Base-by-base conservation (phyloP, 768 basidiomycete genomes). In the Filobasidium wieringae region DNA sequence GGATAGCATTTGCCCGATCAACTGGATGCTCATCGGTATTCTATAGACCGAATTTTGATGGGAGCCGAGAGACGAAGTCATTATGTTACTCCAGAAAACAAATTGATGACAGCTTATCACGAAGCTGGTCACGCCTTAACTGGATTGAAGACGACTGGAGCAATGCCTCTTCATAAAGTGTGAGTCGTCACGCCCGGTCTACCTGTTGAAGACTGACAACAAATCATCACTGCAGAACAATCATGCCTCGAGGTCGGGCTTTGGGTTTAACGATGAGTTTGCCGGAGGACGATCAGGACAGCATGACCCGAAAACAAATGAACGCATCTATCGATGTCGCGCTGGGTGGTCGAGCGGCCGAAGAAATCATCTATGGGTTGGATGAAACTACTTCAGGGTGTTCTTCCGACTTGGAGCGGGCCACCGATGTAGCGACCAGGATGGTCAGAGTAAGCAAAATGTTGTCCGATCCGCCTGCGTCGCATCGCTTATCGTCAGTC, bases 111-210 rank as follows among this genome's bases (percentile, higher is more conserved):
- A 0, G 95, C 95, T 7, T 96, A 96, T 76, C 93, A 97, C 75
- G 95, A 99, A 80, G 75, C 74, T 33, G 91, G 89, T 33, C 91
- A 96, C 72, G 89, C 92, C 29, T 79, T 96, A n/a, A 84, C 91
- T 26, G 91, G 93, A 6, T 77, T 97, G 49, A 90, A 90, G 72
- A 97, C 95, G 0, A 81, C 87, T 61, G 93, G 92, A 51, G 90
- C 92, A 40, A 90, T 91, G 82, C 95, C 95, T 39, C 76, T 99
- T 62, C 92, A 97, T 75, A 95, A 95, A 77, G 93, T 97, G 68
- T 72, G 49, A 58, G 70, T 61, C 34, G 51, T 30, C 32, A 31
- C 22, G 9, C 19, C 34, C 36, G 7, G 12, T 34, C 40, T 37
- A 30, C 19, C 7, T 27, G 39, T 14, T 24, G n/a, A 33, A 36